Base-by-base conservation (phyloP, 805 yeast species). In the Metschnikowia lochheadii region DNA sequence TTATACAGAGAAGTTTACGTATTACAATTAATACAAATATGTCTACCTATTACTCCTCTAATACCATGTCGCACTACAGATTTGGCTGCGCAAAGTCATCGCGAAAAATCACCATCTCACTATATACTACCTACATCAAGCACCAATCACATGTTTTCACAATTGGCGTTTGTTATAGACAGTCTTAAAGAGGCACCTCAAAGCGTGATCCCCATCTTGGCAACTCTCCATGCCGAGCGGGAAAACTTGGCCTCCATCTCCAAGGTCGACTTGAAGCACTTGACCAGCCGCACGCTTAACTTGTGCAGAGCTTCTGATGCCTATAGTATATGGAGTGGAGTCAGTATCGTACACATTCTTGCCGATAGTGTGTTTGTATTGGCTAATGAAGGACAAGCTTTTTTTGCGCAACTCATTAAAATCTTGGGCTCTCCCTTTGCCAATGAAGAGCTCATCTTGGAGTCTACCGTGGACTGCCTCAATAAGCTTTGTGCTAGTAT, bases 301-400 rank as follows among this genome's bases (percentile, higher is more conserved):
- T 64, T 78, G 40, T 58, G 78, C 49, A 66, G 71, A 35, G 75
- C 81, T 1, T 72, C 72, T 52, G 67, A 72, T 17, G 70, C 73
- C n/a, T 54, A 56, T 34, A 42, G 44, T 11, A 72, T 79, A 49
- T 84, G 88, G 87, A 74, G 80, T 54, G 88, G 85, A 5, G 74
- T 82, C 34, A 81, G 79, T 56, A 56, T 82, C 6, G 70, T 76
- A 11, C 66, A 70, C 37, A 81, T 82, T 0, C 61, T 83, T 44
- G 66, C 53, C 18, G 66, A 63, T 50, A 61, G 75, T 18, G 49
- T 54, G 15, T 49, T 42, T 21, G 43, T 58, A 68, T 60, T 79
- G 42, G 70, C 77, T 36, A 29, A 46, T 32, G 73, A 76, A 46
- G 81, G 82, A 2, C 57, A 60, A 4, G 63, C 63, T 21, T 65